Conservation (phyloP, 805 yeast species). For the Spathaspora boniae region DNA sequence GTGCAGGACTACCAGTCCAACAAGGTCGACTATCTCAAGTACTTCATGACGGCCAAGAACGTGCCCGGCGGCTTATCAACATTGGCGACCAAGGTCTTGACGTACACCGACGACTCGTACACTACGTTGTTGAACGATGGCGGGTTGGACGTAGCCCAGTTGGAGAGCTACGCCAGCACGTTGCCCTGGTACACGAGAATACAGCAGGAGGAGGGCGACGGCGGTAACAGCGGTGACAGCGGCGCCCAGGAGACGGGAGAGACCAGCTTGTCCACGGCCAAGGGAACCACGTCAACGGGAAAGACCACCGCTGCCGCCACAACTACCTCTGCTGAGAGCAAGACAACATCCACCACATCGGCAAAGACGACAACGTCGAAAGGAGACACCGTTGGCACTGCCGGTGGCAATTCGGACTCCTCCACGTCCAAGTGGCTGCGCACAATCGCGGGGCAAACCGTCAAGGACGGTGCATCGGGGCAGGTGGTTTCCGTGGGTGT, state of each 20-base stretch:
- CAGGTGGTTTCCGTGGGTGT: slow-evolving; percentile 28
- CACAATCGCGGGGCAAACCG: no score
- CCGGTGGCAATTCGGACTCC: no score
- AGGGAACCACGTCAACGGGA: no score
- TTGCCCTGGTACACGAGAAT: slow-evolving; percentile 37
- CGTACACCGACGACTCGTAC: slow-evolving; percentile 35
- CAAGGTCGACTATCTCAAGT: slow-evolving; percentile 23
- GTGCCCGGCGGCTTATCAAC: slow-evolving; percentile 26
- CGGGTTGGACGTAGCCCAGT: slow-evolving; percentile 18
- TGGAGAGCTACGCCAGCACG: slow-evolving; percentile 30
- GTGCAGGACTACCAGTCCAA: slow-evolving; percentile 30
- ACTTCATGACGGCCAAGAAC: slow-evolving; percentile 21
- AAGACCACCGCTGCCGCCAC: slow-evolving; percentile 9
- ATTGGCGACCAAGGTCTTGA: slow-evolving; percentile 25
- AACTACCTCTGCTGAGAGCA: no score
- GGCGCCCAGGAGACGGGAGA: no score
- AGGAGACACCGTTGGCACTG: no score
- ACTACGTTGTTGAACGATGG: slow-evolving; percentile 32
- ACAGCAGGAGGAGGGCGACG: no score
- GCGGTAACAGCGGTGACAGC: no score
- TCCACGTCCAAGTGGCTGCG: no score
- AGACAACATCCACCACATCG: no score
- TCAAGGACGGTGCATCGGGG: slow-evolving; percentile 12
- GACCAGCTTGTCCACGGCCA: no score
- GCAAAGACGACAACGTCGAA: no score